Base-by-base conservation (phyloP, 1,139 yeast genomes). In the Magnusiomyces suaveolens region DNA sequence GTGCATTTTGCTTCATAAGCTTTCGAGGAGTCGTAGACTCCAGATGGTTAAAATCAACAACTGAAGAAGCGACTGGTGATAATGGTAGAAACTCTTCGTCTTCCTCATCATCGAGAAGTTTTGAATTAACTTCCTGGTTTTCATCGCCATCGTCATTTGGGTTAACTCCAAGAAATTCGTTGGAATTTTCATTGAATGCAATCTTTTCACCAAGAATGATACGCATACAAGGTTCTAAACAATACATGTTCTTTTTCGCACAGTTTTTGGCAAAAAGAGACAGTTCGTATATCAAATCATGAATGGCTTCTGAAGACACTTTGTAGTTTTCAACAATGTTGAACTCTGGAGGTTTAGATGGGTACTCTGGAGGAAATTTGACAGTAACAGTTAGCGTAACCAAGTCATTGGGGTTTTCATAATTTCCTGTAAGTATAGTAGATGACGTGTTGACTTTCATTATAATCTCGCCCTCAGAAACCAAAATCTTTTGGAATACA, bases 401-500 rank as follows among this genome's bases (percentile, higher is more conserved):
- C 52, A 86, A 72, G 43, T 78, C 82, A 52, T 79, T 84, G 33
- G 77, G 80, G 29, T 62, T 60, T 26, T 59, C 59, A 44, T 56
- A 47, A 12, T 47, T 43, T 16, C 41, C 50, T 16, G 50, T 20
- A 16, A 26, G 20, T 8, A 32, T 24, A 4, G 32, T 43, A 3
- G 56, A 54, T 18, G 97, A 95, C 0, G 97, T 97, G 58, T 82
- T 78, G 54, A 92, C 69, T 38, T 95, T 83, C 10, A 92, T 69
- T 1, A 83, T 81, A 55, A 90, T 72, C 44, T 79, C 83, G 38
- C 97, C 96, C 0, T 95, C 84, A 0, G 95, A 81, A 0, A 92
- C 95, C 1, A 92, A 83, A 6, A 92, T 89, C 63, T 83, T 82
- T 62, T 92, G 97, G 66, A 92, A 90, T 2, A 84, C 73, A 1